Base-by-base conservation (phyloP, 2,329 filamentous ascomycete genomes). In the Ophiosphaerella herpotricha region DNA sequence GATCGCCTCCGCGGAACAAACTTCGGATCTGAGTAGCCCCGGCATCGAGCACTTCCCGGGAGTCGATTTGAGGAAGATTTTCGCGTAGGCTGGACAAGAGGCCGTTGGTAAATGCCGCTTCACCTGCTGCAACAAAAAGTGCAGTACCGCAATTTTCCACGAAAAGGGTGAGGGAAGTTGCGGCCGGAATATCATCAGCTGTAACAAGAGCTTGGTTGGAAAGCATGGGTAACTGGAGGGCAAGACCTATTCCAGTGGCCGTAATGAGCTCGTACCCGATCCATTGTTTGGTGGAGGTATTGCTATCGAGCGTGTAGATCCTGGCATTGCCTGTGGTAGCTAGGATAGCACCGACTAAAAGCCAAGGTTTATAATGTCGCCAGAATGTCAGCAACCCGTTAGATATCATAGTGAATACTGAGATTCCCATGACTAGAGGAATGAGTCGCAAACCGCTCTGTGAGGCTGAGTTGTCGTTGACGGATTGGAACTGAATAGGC, bases 211-310 rank as follows among this genome's bases (percentile, higher is more conserved):
- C 70, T 43, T 79, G 76, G 5, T 68, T 74, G 9, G 72, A 68
- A 36, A 77, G 73, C 49, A 74, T 70, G 9, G 70, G 71, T 34
- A 76, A 67, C 42, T 78, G 75, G n/a, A 77, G 63, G 21, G 60
- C 61, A 7, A 75, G 55, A 4, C 79, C 79, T 11, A 76, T 61
- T 3, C 78, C 76, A 3, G 74, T 63, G 16, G 78, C 80, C 4
- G 72, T 50, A 2, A 82, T 52, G 4, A 77, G 66, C 46, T 82
- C 77, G 59, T 76, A 81, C 7, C 78, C 79, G 18, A 80, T 75
- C 78, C 78, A 81, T 29, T 71, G 64, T 2, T 56, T 65, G 0
- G 66, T 63, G 0, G 71, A 55, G 3, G 77, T 75, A 32, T 60
- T 55, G 1, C 73, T 59, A 14, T 71, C 63, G 2, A 78, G 67